Evolutionary conservation across 495 filamentous ascomycete genomes (phyloP), one percentile per base, ranked within the genome.

Genomic region (Hyaloscypha variabilis): DNA sequence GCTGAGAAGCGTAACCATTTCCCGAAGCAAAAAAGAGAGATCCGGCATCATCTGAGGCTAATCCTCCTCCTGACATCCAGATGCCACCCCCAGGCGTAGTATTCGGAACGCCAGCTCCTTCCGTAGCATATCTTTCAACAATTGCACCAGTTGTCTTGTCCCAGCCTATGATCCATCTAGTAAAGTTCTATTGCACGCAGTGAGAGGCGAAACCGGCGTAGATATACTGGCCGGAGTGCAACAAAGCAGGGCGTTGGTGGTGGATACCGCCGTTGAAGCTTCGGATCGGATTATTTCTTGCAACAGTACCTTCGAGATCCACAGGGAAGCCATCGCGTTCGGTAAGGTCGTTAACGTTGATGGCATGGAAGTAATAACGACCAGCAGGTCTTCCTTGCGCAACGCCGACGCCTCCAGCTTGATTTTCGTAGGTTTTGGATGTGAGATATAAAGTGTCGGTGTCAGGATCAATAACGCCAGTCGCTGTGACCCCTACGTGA

Each of bases 141-240:
- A 74, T 63, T 14, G 69, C 69, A 11, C 79, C 81, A 42, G 73
- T 76, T 0, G 71, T 78, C 53, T 78, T 80, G 64, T 81, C 69
- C 73, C 76, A 82, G 14, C 81, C 78, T 21, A 79, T 63, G 21
- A 79, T 67, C 64, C 71, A 73, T 14, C 80, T 78, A 21, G 80
- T 82, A 56, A 78, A 82, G 62, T 82, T 82, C 69, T 77, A 82
- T 6, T 75, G 67, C 24, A 79, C 80, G 60, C 80, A 82, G 65
- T 81, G 79, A 34, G 77, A 77, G 17, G 73, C 79, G 62, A 81
- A 82, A 0, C 72, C 78, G n/a, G 71, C 77, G 57, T 77, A 74
- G 8, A 81, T 68, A n/a, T 73, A 69, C 19, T 67, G 68, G 28
- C 72, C 74, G 1, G 74, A 64, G 28, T 75, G 65, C 1, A 68